Percentiles rank a stretch among this genome's conserved stretches.
These are phyloP conservation scores for Ophiostoma australiae DNA, from an alignment of 2,329 filamentous ascomycete species.

Conservation along the genomic window DNA sequence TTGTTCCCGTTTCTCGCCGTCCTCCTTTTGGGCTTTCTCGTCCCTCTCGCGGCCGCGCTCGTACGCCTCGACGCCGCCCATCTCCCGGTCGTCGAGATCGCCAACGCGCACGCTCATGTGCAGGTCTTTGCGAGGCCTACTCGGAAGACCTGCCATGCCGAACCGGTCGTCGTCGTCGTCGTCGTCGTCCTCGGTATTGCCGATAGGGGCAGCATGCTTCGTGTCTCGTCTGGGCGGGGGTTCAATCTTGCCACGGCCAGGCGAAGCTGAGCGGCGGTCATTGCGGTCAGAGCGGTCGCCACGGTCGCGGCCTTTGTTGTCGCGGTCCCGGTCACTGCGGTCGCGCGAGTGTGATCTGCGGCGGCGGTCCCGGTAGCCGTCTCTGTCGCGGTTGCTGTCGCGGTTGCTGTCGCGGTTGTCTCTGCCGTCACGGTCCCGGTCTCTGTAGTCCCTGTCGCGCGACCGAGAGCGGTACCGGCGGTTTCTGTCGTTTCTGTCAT, in stretches of 20 bases:
- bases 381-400: conserved; percentile 22
- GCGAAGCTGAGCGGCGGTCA: conserved; percentile 3
- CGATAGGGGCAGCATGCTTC: neutral
- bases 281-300: neutral
- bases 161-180: conserved; percentile 11
- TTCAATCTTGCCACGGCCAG: neutral
- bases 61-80: neutral
- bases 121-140: neutral
- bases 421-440: too few relatives aligned
- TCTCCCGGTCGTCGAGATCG: neutral
- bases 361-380: conserved; percentile 21
- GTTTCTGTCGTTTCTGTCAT: too few relatives aligned
- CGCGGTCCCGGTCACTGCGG: conserved; percentile 12
- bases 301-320: neutral
- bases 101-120: conserved; percentile 11
- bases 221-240: neutral
- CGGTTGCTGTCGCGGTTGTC: conserved; percentile 16
- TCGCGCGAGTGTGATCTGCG: conserved; percentile 6
- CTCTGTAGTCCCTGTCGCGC: too few relatives aligned
- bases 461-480: too few relatives aligned
- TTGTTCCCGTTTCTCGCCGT: conserved; percentile 28
- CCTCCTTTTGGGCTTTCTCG: neutral
- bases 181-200: neutral
- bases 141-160: conserved; percentile 1
- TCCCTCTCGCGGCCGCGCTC: neutral